Evolutionary conservation across 352 stramenopile genomes (phyloP), one percentile per base, ranked within the genome.

Genomic region (Thraustotheca clavata): DNA sequence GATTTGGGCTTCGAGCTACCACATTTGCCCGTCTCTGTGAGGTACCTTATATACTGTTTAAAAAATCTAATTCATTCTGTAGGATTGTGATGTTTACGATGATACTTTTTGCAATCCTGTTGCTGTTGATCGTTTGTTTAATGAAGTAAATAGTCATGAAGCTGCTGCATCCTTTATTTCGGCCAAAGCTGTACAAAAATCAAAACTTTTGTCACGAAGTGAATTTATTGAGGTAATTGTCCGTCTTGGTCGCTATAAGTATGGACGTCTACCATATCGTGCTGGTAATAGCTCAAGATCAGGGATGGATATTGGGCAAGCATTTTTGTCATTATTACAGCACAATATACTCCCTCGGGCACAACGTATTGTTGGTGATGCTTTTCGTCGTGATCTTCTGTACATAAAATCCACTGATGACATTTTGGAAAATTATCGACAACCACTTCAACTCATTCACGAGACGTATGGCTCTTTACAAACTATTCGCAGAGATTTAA

Each of bases 71-170:
- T 16, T 20, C 16, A 16, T 43, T 3, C 24, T 18, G 11, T 52
- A 52, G 43, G 43, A 52, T 31, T 52, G 43, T 31, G 3, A 52
- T 14, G n/a, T 52, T 9, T 52, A 52, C 43, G 43, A 52, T 24
- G n/a, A 9, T 1, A 18, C 43, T 1, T 52, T 26, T 24, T 52
- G 43, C n/a, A 14, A 24, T 6, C 43, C 43, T 9, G n/a, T 24
- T 11, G 43, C 31, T 31, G 43, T 52, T 2, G 43, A 52, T 31
- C 43, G 43, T 24, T 14, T 52, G 14, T 52, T 52, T 24, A 18
- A 52, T 18, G 43, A 52, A 31, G 43, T 52, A 24, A 52, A 52
- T 31, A 31, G 9, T 9, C 43, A 52, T 18, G 24, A 35, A 24
- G 12, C 43, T 24, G 43, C 31, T 24, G 24, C 34, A 9, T 24